Evolutionary conservation across 495 filamentous ascomycete species (phyloP), one percentile per base, ranked within the genome.

Genomic region (Aspergillus leporis): DNA sequence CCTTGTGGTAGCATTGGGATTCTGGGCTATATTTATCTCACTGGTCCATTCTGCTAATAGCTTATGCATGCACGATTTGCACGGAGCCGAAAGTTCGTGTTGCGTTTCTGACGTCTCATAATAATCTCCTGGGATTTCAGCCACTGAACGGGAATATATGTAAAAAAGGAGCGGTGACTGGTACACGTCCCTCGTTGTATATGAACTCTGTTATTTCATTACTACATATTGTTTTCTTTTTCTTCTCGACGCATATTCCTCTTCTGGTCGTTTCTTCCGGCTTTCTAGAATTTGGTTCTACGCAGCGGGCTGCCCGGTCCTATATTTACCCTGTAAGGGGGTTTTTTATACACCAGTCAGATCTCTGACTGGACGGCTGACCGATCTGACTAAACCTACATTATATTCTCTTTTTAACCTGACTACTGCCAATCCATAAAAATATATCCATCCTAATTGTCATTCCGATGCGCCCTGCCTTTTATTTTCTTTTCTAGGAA

Each of bases 291-390:
- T 40, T n/a, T 34, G 18, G 14, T 38, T 23, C 18, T 23, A 23
- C 40, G 51, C 51, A 53, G 30, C 30, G n/a, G n/a, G n/a, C n/a
- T n/a, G n/a, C n/a, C n/a, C 40, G 10, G 38, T 28, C 38, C 38
- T 41, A 14, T 14, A n/a, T 7, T n/a, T n/a, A 53, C 32, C 51
- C 51, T 38, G 51, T 53, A 53, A 53, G 51, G 51, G 51, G 51
- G 19, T 8, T 8, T n/a, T 47, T 23, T n/a, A 23, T n/a, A 28
- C 38, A 14, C 38, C 38, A 41, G 16, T 41, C 38, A 47, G 21
- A 22, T 14, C 1, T 47, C 43, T 12, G 19, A 12, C 19, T 22
- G 19, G 16, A 47, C 21, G 1, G 19, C 43, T 47, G 19, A 23
- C 16, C 4, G 8, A 45, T 45, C 5, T 36, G 34, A 36, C 34